Conservation (phyloP, 2,329 filamentous ascomycete species). For the Fusarium armeniacum region DNA sequence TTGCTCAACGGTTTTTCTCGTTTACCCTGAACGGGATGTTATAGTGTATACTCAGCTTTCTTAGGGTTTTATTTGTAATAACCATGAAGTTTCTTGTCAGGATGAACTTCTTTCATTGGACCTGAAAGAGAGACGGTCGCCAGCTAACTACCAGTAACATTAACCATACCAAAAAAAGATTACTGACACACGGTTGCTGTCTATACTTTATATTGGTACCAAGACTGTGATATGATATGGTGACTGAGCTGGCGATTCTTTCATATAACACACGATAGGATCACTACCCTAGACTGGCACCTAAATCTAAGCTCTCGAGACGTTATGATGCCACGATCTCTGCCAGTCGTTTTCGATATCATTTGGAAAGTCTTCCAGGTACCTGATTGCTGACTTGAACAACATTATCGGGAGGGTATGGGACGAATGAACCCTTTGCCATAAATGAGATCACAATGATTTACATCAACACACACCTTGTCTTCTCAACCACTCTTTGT, state of each 20-base stretch:
- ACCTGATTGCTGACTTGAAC: not conserved
- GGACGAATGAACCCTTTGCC: not conserved
- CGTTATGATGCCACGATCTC: not conserved
- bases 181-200: accelerated
- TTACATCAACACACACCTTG: not conserved
- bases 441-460: not conserved
- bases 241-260: not conserved
- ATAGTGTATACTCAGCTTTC: not conserved
- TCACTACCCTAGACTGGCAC: slow-evolving; percentile 3
- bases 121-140: not conserved
- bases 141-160: not conserved
- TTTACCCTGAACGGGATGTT: not conserved
- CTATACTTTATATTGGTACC: not conserved
- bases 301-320: not conserved
- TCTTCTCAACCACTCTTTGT: not conserved
- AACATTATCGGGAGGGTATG: not conserved
- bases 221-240: no score
- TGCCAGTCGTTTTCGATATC: not conserved
- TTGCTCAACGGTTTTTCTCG: no score
- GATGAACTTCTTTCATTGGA: no score
- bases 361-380: not conserved
- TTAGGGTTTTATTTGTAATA: no score
- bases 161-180: not conserved
- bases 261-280: no score
- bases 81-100: no score